Base-by-base conservation (phyloP, 371 early-diverging fungal genomes). In the Actinomortierella ambigua region DNA sequence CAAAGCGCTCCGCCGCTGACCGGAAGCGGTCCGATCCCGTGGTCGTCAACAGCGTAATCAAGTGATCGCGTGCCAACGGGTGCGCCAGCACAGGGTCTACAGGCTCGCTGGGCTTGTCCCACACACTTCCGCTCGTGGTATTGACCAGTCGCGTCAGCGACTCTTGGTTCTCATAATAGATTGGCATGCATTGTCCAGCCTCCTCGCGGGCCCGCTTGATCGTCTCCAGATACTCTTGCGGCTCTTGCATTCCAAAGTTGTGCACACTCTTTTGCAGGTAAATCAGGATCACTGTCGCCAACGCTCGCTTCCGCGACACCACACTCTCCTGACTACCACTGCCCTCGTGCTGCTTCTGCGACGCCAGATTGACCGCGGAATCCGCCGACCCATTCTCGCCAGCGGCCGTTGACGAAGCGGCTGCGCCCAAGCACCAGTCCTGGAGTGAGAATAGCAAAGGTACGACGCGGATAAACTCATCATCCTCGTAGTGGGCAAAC, bases 371-470 rank as follows among this genome's bases (percentile, higher is more conserved):
- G 24, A 42, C 44, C 28, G 40, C 24, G n/a, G 17, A 54, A 54
- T 42, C n/a, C 17, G 2, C n/a, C n/a, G n/a, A n/a, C n/a, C n/a
- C n/a, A n/a, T n/a, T n/a, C n/a, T 34, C 34, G 34, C 34, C 34
- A 14, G 29, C 41, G 2, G 46, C 18, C 28, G 18, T 11, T 7
- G 20, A 29, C 13, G 48, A 55, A 2, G 49, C 17, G 14, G 28
- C 43, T 23, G 52, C 53, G 29, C 65, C 52, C 50, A 67, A 42
- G 39, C 65, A 65, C 66, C 69, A 57, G 75, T 77, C 80, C 70
- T 88, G 88, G 23, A 89, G 59, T 40, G 84, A 80, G 67, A 90
- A 90, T 0, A 91, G 55, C 6, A 93, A 67, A 2, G 90, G 90
- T 0, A 88, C 67, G 0, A 83, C 82, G 11, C 82, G 77, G 65